A percentile compares a stretch with the other conserved stretches of the same genome.
Conservation (phyloP, 768 basidiomycete genomes). For the Xerocomus spinulosus region DNA sequence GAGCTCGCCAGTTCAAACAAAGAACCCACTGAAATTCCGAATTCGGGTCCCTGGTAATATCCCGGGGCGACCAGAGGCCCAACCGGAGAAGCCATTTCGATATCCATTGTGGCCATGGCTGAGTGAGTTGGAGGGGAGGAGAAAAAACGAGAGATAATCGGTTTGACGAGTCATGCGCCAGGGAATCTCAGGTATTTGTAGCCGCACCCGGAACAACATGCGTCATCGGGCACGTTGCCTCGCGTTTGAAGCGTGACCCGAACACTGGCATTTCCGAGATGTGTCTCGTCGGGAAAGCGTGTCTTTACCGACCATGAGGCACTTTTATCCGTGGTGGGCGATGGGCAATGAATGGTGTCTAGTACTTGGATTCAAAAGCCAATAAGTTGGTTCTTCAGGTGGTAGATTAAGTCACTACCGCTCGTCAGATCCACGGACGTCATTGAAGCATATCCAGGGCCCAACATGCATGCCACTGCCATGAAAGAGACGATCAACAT, state of each 20-base stretch:
- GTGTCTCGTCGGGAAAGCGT: conserved; percentile 14
- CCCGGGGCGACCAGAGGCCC: conserved; percentile 25
- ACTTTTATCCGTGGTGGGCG: background rate
- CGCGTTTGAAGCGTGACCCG: conserved; percentile 23
- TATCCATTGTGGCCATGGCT: conserved; percentile 25
- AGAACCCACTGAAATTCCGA: conserved; percentile 21
- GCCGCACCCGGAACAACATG: conserved; percentile 20
- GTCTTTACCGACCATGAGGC: conserved; percentile 6
- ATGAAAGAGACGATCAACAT: conserved; percentile 11
- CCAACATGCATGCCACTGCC: background rate
- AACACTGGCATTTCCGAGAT: conserved; percentile 2
- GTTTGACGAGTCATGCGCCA: conserved; percentile 3
- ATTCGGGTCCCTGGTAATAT: conserved; percentile 16
- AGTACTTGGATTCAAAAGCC: too few species aligned
- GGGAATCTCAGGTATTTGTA: conserved; percentile 24
- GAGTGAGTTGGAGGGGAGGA: conserved; percentile 1
- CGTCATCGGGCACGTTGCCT: conserved; percentile 25
- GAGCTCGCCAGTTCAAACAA: background rate
- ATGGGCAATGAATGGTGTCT: too few species aligned
- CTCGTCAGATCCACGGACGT: background rate
- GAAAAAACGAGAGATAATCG: conserved; percentile 13
- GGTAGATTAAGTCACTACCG: background rate
- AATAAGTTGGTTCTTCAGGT: too few species aligned
- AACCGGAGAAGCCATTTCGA: conserved; percentile 32
- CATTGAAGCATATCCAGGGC: background rate